phyloP scores from a whole-genome alignment of 2,329 filamentous ascomycete species.

The Cercospora sesami region DNA sequence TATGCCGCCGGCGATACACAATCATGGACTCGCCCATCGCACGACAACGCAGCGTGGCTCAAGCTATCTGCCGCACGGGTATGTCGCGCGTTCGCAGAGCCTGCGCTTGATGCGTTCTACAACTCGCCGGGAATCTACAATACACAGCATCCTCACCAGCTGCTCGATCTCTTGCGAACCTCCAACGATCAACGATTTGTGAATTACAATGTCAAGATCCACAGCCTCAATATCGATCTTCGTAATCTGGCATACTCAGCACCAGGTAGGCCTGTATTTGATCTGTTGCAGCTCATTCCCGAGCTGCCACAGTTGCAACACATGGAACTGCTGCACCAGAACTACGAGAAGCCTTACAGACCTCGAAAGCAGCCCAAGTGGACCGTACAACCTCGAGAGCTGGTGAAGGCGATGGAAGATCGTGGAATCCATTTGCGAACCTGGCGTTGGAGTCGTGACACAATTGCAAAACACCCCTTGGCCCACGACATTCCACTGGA shows the following conservation, averaged over 20 bases:
- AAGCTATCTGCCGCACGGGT: constrained; percentile 35
- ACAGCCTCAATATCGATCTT: constrained; percentile 68
- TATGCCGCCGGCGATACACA: constrained; percentile 36
- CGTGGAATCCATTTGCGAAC: constrained; percentile 48
- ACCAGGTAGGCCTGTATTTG: constrained; percentile 55
- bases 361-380: constrained; percentile 58
- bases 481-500: constrained; percentile 19
- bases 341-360: constrained; percentile 68
- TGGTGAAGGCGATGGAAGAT: constrained; percentile 65
- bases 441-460: constrained; percentile 56
- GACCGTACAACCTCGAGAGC: constrained; percentile 61
- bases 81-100: constrained; percentile 39
- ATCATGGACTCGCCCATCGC: constrained; percentile 26
- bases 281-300: constrained; percentile 60
- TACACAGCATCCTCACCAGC: constrained; percentile 35
- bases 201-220: constrained; percentile 71
- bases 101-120: constrained; percentile 43
- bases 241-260: constrained; percentile 57
- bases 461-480: constrained; percentile 27
- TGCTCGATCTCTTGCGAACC: constrained; percentile 35
- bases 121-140: constrained; percentile 35
- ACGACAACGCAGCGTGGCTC: constrained; percentile 37
- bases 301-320: constrained; percentile 66
- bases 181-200: constrained; percentile 35
- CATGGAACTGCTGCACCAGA: constrained; percentile 69